Base-by-base conservation (phyloP, 108 stramenopile genomes). In the Aurantiochytrium sp. region DNA sequence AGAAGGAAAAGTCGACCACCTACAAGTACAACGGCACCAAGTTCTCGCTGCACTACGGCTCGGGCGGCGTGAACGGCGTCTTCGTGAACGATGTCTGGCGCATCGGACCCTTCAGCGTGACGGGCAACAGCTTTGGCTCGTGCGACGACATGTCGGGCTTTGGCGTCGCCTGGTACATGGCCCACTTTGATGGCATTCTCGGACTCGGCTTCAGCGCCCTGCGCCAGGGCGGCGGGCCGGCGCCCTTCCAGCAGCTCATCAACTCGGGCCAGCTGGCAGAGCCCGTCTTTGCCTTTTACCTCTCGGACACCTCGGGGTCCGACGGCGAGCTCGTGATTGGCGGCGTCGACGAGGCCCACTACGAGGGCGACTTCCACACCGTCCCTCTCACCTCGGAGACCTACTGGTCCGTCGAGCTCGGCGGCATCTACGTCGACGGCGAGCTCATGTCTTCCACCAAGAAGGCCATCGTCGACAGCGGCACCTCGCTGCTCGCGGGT, bases 251-350 rank as follows among this genome's bases (percentile, higher is more conserved):
- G 55, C 96, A 96, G 88, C 93, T 97, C 55, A 94, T 99, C 55
- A 94, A 95, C 73, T 94, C 96, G 87, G 94, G 92, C 34, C 81
- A 90, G 48, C 91, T 97, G 50, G 92, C 92, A 53, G 89, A 93
- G 89, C 93, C 93, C 31, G 91, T 97, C 48, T 99, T 99, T 92
- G 95, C 97, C 39, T 99, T 99, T 89, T 97, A 96, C 92, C 94
- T 99, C 86, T 98, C 96, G 19, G 94, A 93, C 50, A 59, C 37
- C 55, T 45, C 19, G 39, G 89, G 48, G n/a, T 52, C 36, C 59
- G 17, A n/a, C 52, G 98, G 99, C 24, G 99, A 98, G 93, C 92
- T 99, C 68, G 96, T 96, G 19, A 92, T 99, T 88, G 99, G 99
- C 54, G 99, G 96, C 45, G 94, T 94, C 87, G 97, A 98, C 55